Evolutionary conservation across 2,329 filamentous ascomycete genomes (phyloP), one percentile per base, ranked within the genome.

Genomic region (Cryphonectria radicalis): DNA sequence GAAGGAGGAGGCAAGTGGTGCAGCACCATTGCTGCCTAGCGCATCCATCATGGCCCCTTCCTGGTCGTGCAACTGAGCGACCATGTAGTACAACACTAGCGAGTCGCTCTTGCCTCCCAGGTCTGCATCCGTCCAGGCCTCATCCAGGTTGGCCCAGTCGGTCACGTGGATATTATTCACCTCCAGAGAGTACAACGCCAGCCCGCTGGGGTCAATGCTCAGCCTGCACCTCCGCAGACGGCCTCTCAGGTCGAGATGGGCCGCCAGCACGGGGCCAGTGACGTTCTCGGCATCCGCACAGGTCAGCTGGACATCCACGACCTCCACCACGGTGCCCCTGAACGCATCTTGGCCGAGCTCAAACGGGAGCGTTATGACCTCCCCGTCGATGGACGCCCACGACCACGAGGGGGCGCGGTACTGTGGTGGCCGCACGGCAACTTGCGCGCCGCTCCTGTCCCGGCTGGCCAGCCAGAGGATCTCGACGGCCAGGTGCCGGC

Each of bases 321-420:
- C 22, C 17, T 50, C 46, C 46, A 50, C 19, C 17, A 50, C 46
- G 19, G 46, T 50, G 6, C 46, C 46, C 22, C 22, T 8, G 46
- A 50, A 50, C 17, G 46, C 46, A 50, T 50, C 46, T 19, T 50
- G 46, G 19, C 46, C 46, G 46, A 50, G 46, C 46, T 50, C 46
- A 22, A 19, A 50, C 22, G 46, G 46, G 7, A 50, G 46, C 46
- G 46, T 50, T 14, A 50, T 19, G 8, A 57, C 37, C 6, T 25
- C 22, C 19, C 32, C 65, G n/a, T 42, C 5, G 8, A 57, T 14
- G 19, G 46, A 55, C 28, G 32, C 65, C 65, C 65, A 67, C 19
- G 65, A 67, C 65, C 50, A 67, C 4, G 50, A 67, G 0, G 65
- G 65, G 25, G 65, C 65, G 37, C 53, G 14, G 11, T 67, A 67